Evolutionary conservation across 352 stramenopile genomes (phyloP).

Genomic region (Phytophthora pseudosyringae): DNA sequence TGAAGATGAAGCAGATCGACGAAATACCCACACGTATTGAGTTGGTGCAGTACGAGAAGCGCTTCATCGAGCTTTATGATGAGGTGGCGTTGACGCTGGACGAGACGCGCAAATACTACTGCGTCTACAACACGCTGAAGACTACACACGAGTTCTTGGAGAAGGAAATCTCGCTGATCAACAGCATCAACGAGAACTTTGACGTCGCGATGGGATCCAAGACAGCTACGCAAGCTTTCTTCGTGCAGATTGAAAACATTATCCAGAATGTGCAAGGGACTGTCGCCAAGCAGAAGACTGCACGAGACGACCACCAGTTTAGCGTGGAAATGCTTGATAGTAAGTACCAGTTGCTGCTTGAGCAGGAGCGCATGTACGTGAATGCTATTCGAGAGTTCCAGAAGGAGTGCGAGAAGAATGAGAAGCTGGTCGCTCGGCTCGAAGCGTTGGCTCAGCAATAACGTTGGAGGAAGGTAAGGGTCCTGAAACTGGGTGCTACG

Average conservation of each 20-base stretch:
- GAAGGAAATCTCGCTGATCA: constrained; percentile 88
- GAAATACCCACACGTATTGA: constrained; percentile 86
- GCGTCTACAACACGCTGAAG: constrained; percentile 89
- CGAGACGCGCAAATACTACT: constrained; percentile 91
- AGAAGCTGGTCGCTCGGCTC: constrained; percentile 48
- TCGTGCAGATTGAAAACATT: constrained; percentile 77
- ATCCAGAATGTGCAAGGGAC: constrained; percentile 62
- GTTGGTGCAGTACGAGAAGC: constrained; percentile 91
- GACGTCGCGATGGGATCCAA: constrained; percentile 77
- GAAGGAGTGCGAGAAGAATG: constrained; percentile 89
- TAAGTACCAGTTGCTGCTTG: constrained; percentile 80
- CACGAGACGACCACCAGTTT: constrained; percentile 48
- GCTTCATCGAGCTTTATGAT: constrained; percentile 90
- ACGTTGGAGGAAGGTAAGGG: not conserved
- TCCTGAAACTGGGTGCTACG: not conserved
- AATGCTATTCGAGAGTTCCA: constrained; percentile 90
- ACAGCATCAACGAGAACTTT: constrained; percentile 88
- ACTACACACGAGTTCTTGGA: constrained; percentile 81
- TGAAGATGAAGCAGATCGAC: constrained; percentile 78
- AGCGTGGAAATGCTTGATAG: constrained; percentile 71
- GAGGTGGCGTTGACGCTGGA: constrained; percentile 89
- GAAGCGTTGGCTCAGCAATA: constrained; percentile 21
- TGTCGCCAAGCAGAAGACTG: constrained; percentile 59
- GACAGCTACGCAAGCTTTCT: constrained; percentile 71
- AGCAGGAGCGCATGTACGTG: constrained; percentile 84